phyloP scores from a whole-genome alignment of 495 filamentous ascomycete genomes.

The Xylaria intraflava region DNA sequence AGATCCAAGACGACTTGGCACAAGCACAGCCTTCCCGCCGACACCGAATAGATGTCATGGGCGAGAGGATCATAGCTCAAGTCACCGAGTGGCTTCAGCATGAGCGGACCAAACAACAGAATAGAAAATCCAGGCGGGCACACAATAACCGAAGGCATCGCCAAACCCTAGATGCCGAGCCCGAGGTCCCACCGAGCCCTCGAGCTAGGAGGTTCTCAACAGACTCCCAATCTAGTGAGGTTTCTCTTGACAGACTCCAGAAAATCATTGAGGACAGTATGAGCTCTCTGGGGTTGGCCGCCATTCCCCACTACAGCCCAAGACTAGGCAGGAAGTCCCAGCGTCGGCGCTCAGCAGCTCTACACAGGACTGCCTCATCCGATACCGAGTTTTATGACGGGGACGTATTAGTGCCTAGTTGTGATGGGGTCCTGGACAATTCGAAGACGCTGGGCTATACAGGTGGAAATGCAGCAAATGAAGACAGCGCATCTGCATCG shows the following conservation, averaged over 20 bases:
- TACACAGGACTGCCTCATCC: constrained; percentile 49
- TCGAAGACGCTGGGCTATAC: constrained; percentile 75
- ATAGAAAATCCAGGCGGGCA: constrained; percentile 39
- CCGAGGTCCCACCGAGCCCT: constrained; percentile 7
- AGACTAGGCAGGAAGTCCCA: constrained; percentile 28
- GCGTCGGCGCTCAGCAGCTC: constrained; percentile 26
- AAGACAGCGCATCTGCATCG: constrained; percentile 37
- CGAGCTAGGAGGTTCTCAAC: constrained; percentile 35
- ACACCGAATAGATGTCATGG: constrained; percentile 33
- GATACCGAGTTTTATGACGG: constrained; percentile 75
- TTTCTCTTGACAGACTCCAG: constrained; percentile 63
- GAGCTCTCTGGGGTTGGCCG: constrained; percentile 37
- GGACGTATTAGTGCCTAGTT: constrained; percentile 65
- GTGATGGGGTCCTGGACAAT: constrained; percentile 79
- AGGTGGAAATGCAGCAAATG: constrained; percentile 49
- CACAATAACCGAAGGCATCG: constrained; percentile 24
- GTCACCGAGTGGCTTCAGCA: constrained; percentile 73
- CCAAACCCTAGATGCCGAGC: constrained; percentile 14
- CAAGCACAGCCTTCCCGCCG: constrained; percentile 27
- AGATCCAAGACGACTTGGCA: constrained; percentile 24
- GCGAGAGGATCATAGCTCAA: constrained; percentile 58
- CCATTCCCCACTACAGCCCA: constrained; percentile 28
- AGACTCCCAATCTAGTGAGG: constrained; percentile 50
- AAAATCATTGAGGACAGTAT: constrained; percentile 59
- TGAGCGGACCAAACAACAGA: constrained; percentile 60